These are phyloP conservation scores for Onygenales sp. DNA, from an alignment of 2,329 filamentous ascomycete species.

Conservation along the genomic window DNA sequence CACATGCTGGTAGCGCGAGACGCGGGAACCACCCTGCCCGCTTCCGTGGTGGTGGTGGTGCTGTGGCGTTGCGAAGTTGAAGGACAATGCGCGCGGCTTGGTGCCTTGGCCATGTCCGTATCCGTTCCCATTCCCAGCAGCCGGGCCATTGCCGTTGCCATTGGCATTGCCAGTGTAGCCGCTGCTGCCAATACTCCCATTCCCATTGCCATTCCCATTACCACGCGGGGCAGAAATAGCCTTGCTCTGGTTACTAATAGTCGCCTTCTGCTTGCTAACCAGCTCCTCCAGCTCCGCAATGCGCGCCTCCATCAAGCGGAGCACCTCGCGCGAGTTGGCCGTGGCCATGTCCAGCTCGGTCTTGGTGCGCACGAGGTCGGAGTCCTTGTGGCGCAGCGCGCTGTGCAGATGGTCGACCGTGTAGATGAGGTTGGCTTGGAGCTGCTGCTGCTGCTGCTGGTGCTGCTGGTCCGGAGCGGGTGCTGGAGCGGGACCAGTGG, in stretches of 20 bases:
- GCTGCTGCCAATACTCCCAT: too few relatives aligned
- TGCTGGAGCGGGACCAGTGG: too few relatives aligned
- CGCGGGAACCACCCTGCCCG: neutral
- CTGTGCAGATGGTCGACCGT: neutral
- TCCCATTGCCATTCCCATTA: too few relatives aligned
- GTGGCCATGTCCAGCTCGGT: constrained; percentile 8
- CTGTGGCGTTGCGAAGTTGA: neutral
- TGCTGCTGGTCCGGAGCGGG: too few relatives aligned
- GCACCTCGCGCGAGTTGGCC: constrained; percentile 2
- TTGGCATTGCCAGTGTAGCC: too few relatives aligned
- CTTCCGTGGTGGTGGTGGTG: neutral
- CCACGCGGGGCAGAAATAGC: constrained; percentile 18
- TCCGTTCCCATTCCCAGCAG: too few relatives aligned
- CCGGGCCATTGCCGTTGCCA: too few relatives aligned
- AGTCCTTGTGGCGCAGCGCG: neutral
- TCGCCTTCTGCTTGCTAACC: constrained; percentile 14
- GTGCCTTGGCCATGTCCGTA: neutral
- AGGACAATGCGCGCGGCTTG: neutral
- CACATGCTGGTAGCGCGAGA: neutral
- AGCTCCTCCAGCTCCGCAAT: constrained; percentile 13
- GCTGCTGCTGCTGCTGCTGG: too few relatives aligned
- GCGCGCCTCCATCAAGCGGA: constrained; percentile 6
- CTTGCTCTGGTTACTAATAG: constrained; percentile 19
- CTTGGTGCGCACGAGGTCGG: constrained; percentile 5
- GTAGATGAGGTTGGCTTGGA: too few relatives aligned